Base-by-base conservation (phyloP, 331 rosid species). In the Pyracantha coccinea region DNA sequence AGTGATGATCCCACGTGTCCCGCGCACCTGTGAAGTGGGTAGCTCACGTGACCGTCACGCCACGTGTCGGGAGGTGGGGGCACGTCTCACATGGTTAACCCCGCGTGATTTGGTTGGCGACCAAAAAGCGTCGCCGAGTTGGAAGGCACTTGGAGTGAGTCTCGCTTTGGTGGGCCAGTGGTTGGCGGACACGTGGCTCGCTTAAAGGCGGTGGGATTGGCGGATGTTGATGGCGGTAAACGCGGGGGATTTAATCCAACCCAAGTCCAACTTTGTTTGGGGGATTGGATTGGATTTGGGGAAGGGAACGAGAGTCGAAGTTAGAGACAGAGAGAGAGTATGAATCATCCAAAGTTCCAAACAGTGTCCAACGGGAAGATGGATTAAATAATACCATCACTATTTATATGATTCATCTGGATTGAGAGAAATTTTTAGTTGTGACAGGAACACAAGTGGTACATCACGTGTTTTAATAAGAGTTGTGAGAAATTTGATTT, bases 51-150 rank as follows among this genome's bases (percentile, higher is more conserved):
- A 73, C 68, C 0, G 0, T 0, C 35, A 67, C 73, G 20, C 74
- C 86, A 84, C 90, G 45, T 82, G 88, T 82, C 80, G 76, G 76
- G 13, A 14, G 27, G n/a, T 8, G 25, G 29, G 58, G 35, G 38
- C 55, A 67, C 7, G 32, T 66, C 55, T 50, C 83, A 74, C 79
- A 50, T 80, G 86, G 74, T n/a, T 50, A 50, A 47, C 57, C 45
- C 78, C 69, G 54, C 86, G 77, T 2, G 55, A 50, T 50, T 71
- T 53, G 15, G 83, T 29, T 70, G 83, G 85, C 64, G 14, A 57
- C 13, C 19, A 15, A 76, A 23, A 44, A n/a, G 20, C 4, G 21
- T 10, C 0, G 83, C 79, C 64, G 69, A 75, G 66, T 77, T 83
- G 86, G 81, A 2, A 38, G 29, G 45, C 45, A 38, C 45, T 38